phyloP scores from a whole-genome alignment of 2,329 filamentous ascomycete genomes.

The Phaeomoniella chlamydospora region DNA sequence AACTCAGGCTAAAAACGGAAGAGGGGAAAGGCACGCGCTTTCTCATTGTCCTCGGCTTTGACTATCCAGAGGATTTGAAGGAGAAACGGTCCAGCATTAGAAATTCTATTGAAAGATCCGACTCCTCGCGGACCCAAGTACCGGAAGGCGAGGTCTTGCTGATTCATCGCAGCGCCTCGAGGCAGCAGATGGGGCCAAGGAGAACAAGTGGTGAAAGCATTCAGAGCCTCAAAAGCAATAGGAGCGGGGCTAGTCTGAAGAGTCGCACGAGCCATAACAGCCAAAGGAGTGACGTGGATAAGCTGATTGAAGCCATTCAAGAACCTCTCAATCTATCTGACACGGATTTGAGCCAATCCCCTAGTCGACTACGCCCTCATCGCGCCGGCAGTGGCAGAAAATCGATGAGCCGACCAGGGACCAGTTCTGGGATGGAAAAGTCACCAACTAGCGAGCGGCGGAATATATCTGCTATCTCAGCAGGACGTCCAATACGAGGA shows the following conservation, averaged over 20 bases:
- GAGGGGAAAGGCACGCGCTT: conserved; percentile 72
- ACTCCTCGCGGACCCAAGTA: conserved; percentile 8
- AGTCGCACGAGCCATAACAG: conserved; percentile 11
- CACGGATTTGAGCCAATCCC: neutral
- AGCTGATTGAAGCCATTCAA: conserved; percentile 26
- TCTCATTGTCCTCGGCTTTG: conserved; percentile 62
- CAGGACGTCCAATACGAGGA: conserved; percentile 9
- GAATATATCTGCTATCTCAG: neutral
- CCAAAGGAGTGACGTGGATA: conserved; percentile 21
- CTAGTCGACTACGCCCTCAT: neutral
- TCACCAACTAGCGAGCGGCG: neutral
- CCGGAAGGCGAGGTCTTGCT: conserved; percentile 22
- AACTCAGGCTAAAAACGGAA: conserved; percentile 71
- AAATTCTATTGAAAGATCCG: neutral
- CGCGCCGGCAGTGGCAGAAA: conserved; percentile 1
- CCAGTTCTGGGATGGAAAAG: neutral
- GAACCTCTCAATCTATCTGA: conserved; percentile 15
- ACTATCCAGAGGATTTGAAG: conserved; percentile 25
- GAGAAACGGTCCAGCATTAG: too few species aligned
- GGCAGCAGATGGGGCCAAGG: conserved; percentile 9
- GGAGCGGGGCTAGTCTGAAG: conserved; percentile 10
- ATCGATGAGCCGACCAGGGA: conserved; percentile 4
- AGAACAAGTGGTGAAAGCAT: conserved; percentile 16
- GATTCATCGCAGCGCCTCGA: conserved; percentile 13
- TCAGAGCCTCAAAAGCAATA: conserved; percentile 14